phyloP scores from a whole-genome alignment of 2,329 filamentous ascomycete genomes.

The Akanthomyces dipterigenus region DNA sequence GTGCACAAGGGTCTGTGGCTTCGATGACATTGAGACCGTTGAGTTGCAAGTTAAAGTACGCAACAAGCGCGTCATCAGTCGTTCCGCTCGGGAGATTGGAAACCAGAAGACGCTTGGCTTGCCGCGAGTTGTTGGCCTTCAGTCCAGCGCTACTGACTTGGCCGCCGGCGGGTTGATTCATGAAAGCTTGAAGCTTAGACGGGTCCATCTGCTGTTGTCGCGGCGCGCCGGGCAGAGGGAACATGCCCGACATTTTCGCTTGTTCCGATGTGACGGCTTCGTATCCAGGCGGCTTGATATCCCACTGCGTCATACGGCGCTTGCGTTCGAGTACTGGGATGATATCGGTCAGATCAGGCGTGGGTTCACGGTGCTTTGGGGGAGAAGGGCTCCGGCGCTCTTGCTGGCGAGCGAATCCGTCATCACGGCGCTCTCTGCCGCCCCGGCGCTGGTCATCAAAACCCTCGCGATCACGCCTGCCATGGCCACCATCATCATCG shows the following conservation, averaged over 20 bases:
- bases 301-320: slow-evolving; percentile 95
- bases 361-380: slow-evolving; percentile 89
- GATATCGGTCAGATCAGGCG: slow-evolving; percentile 85
- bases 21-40: slow-evolving; percentile 93
- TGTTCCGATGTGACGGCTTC: slow-evolving; percentile 98
- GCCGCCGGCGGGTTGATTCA: slow-evolving; percentile 72
- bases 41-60: slow-evolving; percentile 93
- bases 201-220: slow-evolving; percentile 95
- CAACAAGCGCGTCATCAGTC: slow-evolving; percentile 69
- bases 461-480: slow-evolving; percentile 51
- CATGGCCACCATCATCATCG: slow-evolving; percentile 52
- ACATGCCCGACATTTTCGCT: slow-evolving; percentile 98
- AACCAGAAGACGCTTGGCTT: slow-evolving; percentile 85
- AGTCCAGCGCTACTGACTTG: slow-evolving; percentile 68
- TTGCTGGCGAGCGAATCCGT: slow-evolving; percentile 37
- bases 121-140: slow-evolving; percentile 86
- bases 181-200: slow-evolving; percentile 87
- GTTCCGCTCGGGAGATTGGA: slow-evolving; percentile 69
- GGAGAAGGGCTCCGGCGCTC: slow-evolving; percentile 70
- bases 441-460: slow-evolving; percentile 45
- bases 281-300: slow-evolving; percentile 97
- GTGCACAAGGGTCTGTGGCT: slow-evolving; percentile 74
- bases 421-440: slow-evolving; percentile 34
- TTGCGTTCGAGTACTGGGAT: slow-evolving; percentile 78
- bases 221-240: slow-evolving; percentile 90